phyloP scores from a whole-genome alignment of 2,329 filamentous ascomycete genomes.

The Leptosphaerulina australis region DNA sequence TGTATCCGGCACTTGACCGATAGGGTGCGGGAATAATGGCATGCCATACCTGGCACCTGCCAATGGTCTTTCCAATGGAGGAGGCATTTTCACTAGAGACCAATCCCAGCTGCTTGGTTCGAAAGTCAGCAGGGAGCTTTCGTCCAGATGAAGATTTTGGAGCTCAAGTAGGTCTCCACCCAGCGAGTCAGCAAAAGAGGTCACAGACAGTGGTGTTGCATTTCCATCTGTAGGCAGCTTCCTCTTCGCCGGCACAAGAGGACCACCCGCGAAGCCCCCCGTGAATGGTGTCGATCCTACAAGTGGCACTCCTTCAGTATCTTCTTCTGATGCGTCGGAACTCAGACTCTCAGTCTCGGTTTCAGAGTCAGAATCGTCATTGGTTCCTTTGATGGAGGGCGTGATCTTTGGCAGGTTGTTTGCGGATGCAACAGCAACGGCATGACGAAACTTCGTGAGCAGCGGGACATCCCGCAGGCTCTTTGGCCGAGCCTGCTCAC shows the following conservation, averaged over 20 bases:
- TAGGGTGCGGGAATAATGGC: slow-evolving; percentile 34
- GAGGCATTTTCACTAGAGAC: slow-evolving; percentile 41
- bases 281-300: slow-evolving; percentile 21
- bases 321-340: slow-evolving; percentile 28
- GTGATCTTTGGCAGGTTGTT: slow-evolving; percentile 25
- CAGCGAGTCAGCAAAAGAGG: slow-evolving; percentile 45
- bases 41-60: slow-evolving; percentile 34
- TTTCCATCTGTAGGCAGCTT: slow-evolving; percentile 46
- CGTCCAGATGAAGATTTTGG: slow-evolving; percentile 38
- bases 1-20: slow-evolving; percentile 39
- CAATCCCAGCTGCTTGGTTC: slow-evolving; percentile 47
- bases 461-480: slow-evolving; percentile 39
- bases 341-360: slow-evolving; percentile 32
- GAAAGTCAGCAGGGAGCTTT: slow-evolving; percentile 33
- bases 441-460: slow-evolving; percentile 40
- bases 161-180: slow-evolving; percentile 36
- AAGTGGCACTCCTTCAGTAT: slow-evolving; percentile 27
- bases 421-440: slow-evolving; percentile 35
- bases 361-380: slow-evolving; percentile 36
- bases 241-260: slow-evolving; percentile 37
- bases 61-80: slow-evolving; percentile 30
- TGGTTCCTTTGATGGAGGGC: slow-evolving; percentile 23
- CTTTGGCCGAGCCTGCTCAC: slow-evolving; percentile 18
- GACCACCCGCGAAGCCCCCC: slow-evolving; percentile 22
- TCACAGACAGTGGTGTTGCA: slow-evolving; percentile 44